These are phyloP conservation scores for Alloteropsis angusta DNA, from an alignment of 202 grass and related monocot genomes.

Conservation along the genomic window DNA sequence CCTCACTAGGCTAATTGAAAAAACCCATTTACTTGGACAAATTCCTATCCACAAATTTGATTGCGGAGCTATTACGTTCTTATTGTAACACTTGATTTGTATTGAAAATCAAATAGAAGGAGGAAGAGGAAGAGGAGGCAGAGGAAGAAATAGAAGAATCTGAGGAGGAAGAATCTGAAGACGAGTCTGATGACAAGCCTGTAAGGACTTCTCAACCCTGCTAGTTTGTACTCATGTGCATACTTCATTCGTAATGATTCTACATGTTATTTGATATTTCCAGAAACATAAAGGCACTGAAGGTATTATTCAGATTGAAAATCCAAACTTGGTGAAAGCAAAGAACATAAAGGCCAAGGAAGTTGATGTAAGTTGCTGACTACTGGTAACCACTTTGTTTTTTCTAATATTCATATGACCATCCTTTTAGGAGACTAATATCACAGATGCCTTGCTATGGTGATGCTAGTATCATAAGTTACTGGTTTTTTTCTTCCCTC, in stretches of 20 bases:
- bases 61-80: background rate
- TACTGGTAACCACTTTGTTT: background rate
- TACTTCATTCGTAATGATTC: constrained; percentile 17
- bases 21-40: background rate
- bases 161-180: constrained; percentile 76
- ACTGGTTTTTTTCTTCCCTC: background rate
- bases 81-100: constrained; percentile 27
- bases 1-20: background rate
- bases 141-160: constrained; percentile 59
- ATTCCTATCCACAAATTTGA: background rate
- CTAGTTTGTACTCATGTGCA: background rate
- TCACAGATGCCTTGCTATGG: background rate
- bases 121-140: constrained; percentile 57
- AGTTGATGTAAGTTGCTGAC: constrained; percentile 77
- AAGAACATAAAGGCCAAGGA: constrained; percentile 89
- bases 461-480: background rate
- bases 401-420: background rate
- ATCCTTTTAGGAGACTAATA: constrained; percentile 6
- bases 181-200: constrained; percentile 54
- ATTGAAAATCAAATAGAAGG: constrained; percentile 37
- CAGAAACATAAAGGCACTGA: constrained; percentile 85
- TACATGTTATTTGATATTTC: constrained; percentile 19
- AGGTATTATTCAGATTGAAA: constrained; percentile 84
- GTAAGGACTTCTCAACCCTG: constrained; percentile 16
- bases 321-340: constrained; percentile 81